Evolutionary conservation across 352 stramenopile species (phyloP), one percentile per base, ranked within the genome.

Genomic region (Nannochloropsis limnetica): DNA sequence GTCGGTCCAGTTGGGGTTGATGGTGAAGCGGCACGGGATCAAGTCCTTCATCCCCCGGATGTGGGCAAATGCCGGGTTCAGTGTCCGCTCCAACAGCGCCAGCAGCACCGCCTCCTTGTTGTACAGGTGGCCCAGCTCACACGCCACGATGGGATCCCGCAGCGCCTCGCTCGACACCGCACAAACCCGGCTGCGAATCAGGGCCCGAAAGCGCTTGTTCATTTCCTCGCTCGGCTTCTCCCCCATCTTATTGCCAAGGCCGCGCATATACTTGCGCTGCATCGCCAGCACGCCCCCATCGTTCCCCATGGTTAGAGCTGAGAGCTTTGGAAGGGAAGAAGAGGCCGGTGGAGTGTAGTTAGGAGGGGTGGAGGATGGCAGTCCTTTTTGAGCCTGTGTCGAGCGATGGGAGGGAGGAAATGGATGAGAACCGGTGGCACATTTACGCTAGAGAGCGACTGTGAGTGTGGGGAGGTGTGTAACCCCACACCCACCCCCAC

Each of bases 211-310:
- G 17, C 17, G 74, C 83, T 82, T 80, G 68, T 81, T 83, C 79
- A 81, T 14, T 31, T 25, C 68, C 31, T 85, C 32, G 54, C n/a
- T 80, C 29, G 22, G 80, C 68, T 74, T 83, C 68, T 87, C n/a
- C 6, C 79, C 67, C 54, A 88, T 89, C 25, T 89, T 85, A 83
- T 93, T 93, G 22, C 89, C 85, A 83, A 95, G 92, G n/a, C 94
- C 91, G 82, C 92, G 91, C 91, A 96, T 94, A 88, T 94, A 97
- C 89, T 94, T 94, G 89, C 93, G 91, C 90, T 96, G 94, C 79
- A 95, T 92, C n/a, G 93, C 93, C 89, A 96, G 92, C 79, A 96
- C 93, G 83, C 93, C 93, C 80, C 93, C 93, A 87, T 97, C 93
- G 83, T 95, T 95, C 68, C 93, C 93, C 93, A 97, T 97, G 79